Evolutionary conservation across 441 rosid genomes (phyloP).

Genomic region (Croton laevigatus): DNA sequence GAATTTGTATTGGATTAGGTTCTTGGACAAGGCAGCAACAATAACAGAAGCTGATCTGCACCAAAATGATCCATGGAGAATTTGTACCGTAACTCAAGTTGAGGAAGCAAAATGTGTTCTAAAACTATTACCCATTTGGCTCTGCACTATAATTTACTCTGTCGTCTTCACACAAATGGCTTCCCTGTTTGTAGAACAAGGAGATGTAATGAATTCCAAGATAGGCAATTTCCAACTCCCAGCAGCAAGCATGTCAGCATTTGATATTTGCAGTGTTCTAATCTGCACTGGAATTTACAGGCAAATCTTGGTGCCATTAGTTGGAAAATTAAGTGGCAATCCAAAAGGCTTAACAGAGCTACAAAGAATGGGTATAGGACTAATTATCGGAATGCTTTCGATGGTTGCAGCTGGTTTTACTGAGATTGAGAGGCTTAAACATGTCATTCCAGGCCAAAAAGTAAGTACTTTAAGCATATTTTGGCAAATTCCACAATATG

Average conservation of each 20-base stretch:
- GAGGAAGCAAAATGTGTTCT: conserved; percentile 89
- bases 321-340: conserved; percentile 45
- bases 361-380: conserved; percentile 84
- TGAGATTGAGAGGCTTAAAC: conserved; percentile 56
- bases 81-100: conserved; percentile 90
- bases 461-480: conserved; percentile 62
- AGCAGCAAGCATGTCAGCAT: conserved; percentile 94
- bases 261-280: conserved; percentile 77
- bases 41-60: conserved; percentile 46
- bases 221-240: conserved; percentile 63
- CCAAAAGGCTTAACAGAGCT: conserved; percentile 68
- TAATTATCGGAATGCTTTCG: conserved; percentile 69
- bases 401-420: conserved; percentile 83
- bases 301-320: conserved; percentile 53
- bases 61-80: conserved; percentile 51
- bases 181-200: conserved; percentile 88
- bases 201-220: conserved; percentile 65
- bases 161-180: conserved; percentile 96
- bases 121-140: conserved; percentile 82
- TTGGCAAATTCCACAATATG: conserved; percentile 92
- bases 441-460: conserved; percentile 44
- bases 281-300: conserved; percentile 70
- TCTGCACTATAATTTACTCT: conserved; percentile 88
- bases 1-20: conserved; percentile 29
- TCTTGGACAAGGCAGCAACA: conserved; percentile 94